Evolutionary conservation across 768 basidiomycete species (phyloP), one percentile per base, ranked within the genome.

Genomic region (Leccinum boreale): DNA sequence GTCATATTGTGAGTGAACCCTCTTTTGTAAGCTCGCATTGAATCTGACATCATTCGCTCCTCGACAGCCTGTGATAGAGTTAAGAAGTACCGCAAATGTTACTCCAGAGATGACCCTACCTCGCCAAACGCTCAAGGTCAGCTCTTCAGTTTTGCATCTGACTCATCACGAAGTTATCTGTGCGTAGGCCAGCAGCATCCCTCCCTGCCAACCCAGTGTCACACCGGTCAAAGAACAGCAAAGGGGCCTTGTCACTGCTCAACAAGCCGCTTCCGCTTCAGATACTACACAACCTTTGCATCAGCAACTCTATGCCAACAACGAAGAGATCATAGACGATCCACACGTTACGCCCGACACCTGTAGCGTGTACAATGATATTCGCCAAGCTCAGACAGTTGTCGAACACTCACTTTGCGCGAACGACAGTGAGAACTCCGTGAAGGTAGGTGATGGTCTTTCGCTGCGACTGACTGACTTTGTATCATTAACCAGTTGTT

Each of bases 191-290:
- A 23, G 23, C 17, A 29, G 28, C 52, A 49, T 39, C 26, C 36
- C 45, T 24, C 24, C 28, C 21, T 33, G 42, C 50, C 35, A 50
- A 44, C 46, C 19, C 15, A 45, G 39, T 31, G 15, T 36, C n/a
- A 73, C 71, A 50, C 51, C 64, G 10, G 62, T 55, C 46, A 70
- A 72, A 62, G 74, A 74, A 7, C 70, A 73, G 11, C 73, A 70
- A 71, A 70, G 69, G 50, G 61, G 63, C 31, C 52, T 62, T 31
- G 62, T 62, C 39, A 67, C 70, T 33, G 49, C 59, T 23, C 60
- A 53, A 36, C 46, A 48, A 23, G 42, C 19, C n/a, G 2, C 14
- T 11, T 57, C 59, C 23, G 4, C 14, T 15, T 55, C 57, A 24
- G 33, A 52, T 17, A 31, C 24, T 39, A 55, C 42, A 17, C 59